Evolutionary conservation across 306 rosid genomes (phyloP), one percentile per base, ranked within the genome.

Genomic region (Fagus crenata): DNA sequence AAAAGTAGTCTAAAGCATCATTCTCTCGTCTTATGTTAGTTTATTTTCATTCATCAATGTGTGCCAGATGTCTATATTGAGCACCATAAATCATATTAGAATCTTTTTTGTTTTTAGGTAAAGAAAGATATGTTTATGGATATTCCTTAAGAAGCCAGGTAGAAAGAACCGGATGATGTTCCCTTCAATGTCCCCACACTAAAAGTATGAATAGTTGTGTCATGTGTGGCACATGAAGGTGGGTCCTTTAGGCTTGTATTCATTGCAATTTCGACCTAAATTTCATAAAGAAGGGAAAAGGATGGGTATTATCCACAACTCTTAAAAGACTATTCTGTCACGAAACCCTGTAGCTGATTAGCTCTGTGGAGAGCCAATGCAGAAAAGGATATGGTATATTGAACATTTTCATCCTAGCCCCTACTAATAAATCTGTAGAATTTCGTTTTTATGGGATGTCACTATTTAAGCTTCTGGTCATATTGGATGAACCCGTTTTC

Each of bases 71-170:
- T 49, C 41, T 40, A 42, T 73, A 15, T 39, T 49, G 2, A 41
- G 54, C 49, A 55, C 56, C 63, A 35, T 71, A 68, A 65, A 18
- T 73, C 49, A 32, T 59, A 14, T n/a, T 2, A 46, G 35, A 15
- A 77, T 42, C 43, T 33, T 67, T 9, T 63, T 64, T 39, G 53
- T 22, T 2, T 56, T 56, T 56, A 14, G 61, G 32, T n/a, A 56
- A 56, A 17, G 31, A 31, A 5, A 22, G 31, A 22, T 15, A 7
- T 56, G 33, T 31, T 41, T 7, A 22, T 49, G 77, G 63, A 67
- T 68, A 68, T 49, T 78, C 77, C 41, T 53, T 1, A 37, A 77
- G 65, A 53, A 63, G 69, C 56, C 77, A 41, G 69, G 49, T 43
- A 70, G 54, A 64, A 4, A 53, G 56, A 5, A 74, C 36, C 72